Evolutionary conservation across 2,329 filamentous ascomycete species (phyloP).

Genomic region (Ascochyta koolunga): DNA sequence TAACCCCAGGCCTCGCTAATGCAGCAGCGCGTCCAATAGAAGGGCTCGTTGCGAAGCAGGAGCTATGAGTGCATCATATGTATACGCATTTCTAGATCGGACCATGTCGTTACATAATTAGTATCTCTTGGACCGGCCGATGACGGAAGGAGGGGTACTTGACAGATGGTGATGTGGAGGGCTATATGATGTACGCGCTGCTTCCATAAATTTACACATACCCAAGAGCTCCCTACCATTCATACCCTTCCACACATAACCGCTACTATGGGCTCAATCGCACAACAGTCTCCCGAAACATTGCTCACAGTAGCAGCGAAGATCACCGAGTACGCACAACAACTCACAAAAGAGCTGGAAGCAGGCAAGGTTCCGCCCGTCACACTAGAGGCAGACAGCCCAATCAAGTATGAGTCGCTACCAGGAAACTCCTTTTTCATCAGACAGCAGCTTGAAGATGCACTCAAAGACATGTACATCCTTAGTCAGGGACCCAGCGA

Average conservation of each 20-base stretch:
- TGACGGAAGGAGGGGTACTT: constrained; percentile 12
- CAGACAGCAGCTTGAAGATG: constrained; percentile 54
- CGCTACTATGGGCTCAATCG: constrained; percentile 25
- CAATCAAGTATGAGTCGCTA: constrained; percentile 50
- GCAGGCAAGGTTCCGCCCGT: constrained; percentile 53
- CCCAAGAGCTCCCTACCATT: neutral
- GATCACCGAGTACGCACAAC: constrained; percentile 53
- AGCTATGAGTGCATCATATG: neutral
- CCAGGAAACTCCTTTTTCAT: constrained; percentile 53
- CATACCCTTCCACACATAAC: neutral
- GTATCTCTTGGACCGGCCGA: constrained; percentile 1
- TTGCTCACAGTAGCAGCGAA: constrained; percentile 54
- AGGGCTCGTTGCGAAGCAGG: neutral
- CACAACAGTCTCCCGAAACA: constrained; percentile 35
- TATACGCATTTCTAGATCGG: neutral
- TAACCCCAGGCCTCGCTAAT: constrained; percentile 9
- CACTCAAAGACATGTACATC: constrained; percentile 55
- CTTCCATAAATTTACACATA: neutral
- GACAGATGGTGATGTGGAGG: neutral
- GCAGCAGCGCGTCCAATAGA: neutral
- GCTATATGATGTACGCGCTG: constrained; percentile 4
- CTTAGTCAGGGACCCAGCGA: constrained; percentile 58
- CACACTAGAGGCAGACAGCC: constrained; percentile 54
- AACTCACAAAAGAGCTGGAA: constrained; percentile 50
- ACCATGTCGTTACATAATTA: neutral